These are phyloP conservation scores for Exophiala sp. DNA, from an alignment of 2,329 filamentous ascomycete genomes.

Conservation along the genomic window DNA sequence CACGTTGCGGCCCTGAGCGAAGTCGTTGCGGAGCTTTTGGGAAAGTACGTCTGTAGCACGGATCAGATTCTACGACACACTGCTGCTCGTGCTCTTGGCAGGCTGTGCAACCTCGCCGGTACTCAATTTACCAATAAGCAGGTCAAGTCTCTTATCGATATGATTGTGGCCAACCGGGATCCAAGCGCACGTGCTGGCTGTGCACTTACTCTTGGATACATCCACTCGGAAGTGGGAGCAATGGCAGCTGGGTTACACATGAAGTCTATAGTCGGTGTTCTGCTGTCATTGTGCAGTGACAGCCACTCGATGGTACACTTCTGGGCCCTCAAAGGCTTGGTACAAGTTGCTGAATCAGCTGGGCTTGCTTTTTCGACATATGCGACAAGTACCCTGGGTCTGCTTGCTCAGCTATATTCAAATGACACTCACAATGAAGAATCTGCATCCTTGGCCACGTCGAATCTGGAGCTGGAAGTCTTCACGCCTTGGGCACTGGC, in stretches of 20 bases:
- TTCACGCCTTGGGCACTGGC: conserved; percentile 79
- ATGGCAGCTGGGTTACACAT: conserved; percentile 97
- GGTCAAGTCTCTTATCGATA: conserved; percentile 88
- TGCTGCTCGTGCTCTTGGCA: conserved; percentile 78
- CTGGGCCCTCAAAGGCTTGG: conserved; percentile 88
- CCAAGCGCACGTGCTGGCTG: conserved; percentile 91
- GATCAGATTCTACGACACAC: conserved; percentile 84
- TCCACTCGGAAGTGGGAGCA: conserved; percentile 91
- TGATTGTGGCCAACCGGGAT: conserved; percentile 88
- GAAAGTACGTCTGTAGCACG: conserved; percentile 72
- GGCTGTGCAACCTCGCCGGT: conserved; percentile 79
- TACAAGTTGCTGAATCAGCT: conserved; percentile 83
- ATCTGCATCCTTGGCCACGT: conserved; percentile 72
- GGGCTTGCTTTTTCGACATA: conserved; percentile 89
- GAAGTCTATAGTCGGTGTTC: conserved; percentile 92
- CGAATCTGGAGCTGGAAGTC: conserved; percentile 83
- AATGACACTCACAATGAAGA: conserved; percentile 89
- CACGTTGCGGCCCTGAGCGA: conserved; percentile 74
- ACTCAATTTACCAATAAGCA: conserved; percentile 85
- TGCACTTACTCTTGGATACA: conserved; percentile 86
- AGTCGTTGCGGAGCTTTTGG: conserved; percentile 42
- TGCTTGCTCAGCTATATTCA: conserved; percentile 89
- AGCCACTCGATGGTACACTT: conserved; percentile 94
- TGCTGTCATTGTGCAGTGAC: conserved; percentile 97
- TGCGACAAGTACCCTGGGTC: conserved; percentile 84